Evolutionary conservation across 306 rosid species (phyloP).

Genomic region (Sicyos edulis): DNA sequence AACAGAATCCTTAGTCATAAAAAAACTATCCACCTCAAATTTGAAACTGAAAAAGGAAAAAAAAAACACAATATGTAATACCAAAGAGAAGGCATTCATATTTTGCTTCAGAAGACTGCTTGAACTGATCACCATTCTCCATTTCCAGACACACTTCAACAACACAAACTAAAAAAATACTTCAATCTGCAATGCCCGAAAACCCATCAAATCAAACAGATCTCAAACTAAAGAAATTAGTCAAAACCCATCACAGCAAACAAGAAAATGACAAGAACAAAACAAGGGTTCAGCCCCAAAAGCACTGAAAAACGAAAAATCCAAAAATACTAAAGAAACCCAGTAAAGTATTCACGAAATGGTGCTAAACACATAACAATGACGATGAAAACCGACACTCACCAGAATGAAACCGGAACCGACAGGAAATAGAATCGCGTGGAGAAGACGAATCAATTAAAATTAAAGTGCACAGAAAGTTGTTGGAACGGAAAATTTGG

Average conservation of each 20-base stretch:
- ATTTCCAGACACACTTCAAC: constrained; percentile 24
- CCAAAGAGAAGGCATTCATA: constrained; percentile 79
- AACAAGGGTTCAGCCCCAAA: background rate
- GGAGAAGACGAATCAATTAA: background rate
- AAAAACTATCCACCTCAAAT: background rate
- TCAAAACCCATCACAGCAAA: background rate
- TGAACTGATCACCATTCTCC: constrained; percentile 49
- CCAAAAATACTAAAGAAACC: background rate
- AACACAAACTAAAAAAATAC: background rate
- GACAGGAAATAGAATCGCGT: background rate
- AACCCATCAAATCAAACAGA: background rate
- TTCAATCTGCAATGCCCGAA: background rate
- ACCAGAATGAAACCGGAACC: background rate
- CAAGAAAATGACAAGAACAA: background rate
- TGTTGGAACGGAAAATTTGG: background rate
- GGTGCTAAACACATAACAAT: background rate
- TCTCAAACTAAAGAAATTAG: background rate
- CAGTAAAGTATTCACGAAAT: background rate
- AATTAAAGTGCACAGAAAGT: background rate
- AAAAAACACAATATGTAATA: constrained; percentile 22
- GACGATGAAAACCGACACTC: background rate
- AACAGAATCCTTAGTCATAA: background rate
- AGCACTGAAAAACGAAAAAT: background rate
- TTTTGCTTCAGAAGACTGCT: constrained; percentile 41
- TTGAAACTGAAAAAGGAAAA: background rate